Evolutionary conservation across 2,329 filamentous ascomycete genomes (phyloP).

Genomic region (Neurospora sp.): DNA sequence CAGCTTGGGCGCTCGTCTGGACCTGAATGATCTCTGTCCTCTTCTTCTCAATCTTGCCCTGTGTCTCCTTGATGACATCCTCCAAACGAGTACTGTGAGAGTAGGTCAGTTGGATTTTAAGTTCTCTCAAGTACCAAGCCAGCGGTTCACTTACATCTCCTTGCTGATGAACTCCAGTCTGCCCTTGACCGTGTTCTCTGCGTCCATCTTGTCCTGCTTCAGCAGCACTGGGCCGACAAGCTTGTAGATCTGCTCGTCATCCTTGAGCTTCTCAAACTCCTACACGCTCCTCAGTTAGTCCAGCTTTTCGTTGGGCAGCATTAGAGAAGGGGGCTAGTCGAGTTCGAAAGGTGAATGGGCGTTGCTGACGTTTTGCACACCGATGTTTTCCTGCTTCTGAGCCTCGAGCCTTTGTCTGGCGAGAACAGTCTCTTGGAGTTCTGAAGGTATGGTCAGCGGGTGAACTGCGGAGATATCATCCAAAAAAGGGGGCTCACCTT

Average conservation of each 20-base stretch:
- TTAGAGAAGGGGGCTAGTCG: neutral
- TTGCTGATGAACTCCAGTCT: constrained; percentile 86
- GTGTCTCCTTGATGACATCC: constrained; percentile 42
- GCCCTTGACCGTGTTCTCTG: constrained; percentile 81
- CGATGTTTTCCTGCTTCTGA: constrained; percentile 85
- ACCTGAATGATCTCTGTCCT: constrained; percentile 50
- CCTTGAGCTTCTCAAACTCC: constrained; percentile 74
- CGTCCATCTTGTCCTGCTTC: constrained; percentile 90
- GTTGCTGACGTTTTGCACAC: constrained; percentile 63
- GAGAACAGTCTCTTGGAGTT: constrained; percentile 66
- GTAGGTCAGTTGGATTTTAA: too few relatives aligned
- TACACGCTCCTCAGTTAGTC: constrained; percentile 24
- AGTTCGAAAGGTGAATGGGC: neutral
- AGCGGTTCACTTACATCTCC: constrained; percentile 61
- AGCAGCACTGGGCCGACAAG: constrained; percentile 84
- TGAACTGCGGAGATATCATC: neutral
- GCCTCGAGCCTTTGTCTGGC: constrained; percentile 87
- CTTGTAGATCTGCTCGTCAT: constrained; percentile 90
- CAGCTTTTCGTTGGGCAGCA: neutral
- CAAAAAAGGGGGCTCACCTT: constrained; percentile 42
- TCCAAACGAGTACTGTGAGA: constrained; percentile 32
- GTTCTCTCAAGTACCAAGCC: neutral
- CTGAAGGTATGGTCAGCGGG: constrained; percentile 35
- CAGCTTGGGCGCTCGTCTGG: constrained; percentile 40
- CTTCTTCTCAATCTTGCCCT: constrained; percentile 49